Base-by-base conservation (phyloP, 345 rosid species). In the Xanthoceras sorbifolium region DNA sequence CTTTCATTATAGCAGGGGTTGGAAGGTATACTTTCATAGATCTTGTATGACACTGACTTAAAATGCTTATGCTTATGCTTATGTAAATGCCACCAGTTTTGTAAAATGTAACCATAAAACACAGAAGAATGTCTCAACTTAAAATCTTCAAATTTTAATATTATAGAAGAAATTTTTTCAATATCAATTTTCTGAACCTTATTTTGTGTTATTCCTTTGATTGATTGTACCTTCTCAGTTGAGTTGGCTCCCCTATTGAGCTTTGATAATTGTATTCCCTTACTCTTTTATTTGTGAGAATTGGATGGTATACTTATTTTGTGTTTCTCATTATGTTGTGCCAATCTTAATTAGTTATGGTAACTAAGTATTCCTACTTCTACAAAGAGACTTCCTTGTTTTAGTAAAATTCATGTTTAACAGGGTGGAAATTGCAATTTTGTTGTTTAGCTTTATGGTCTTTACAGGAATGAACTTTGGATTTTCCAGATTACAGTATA, bases 81-180 rank as follows among this genome's bases (percentile, higher is more conserved):
- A 9, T 36, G 78, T 38, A 76, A 76, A 66, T 38, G 36, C n/a
- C 44, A 10, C 11, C 23, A 34, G 15, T 52, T 28, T 32, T 28
- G 11, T 36, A 74, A 44, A 1, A 17, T 52, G 20, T 22, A 36
- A 59, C n/a, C 22, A 64, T 64, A 9, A 38, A 66, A 9, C 7
- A 34, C 3, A 38, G 28, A 6, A 38, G 18, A 38, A 22, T 36
- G 8, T 66, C 48, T 25, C 57, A 4, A 22, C 4, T 38, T 23
- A 1, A 14, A 18, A 25, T 38, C 15, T n/a, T 9, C 50, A 44
- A 44, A 59, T 55, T 34, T 3, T 71, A 20, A 20, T 71, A 1
- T 66, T 71, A 1, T 66, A n/a, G 69, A 66, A n/a, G 28, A 38
- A 31, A 64, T 32, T 64, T 63, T 29, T 64, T 34, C 46, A 29